These are phyloP conservation scores for Colletotrichum sp. DNA, from an alignment of 2,329 filamentous ascomycete species.

Conservation along the genomic window DNA sequence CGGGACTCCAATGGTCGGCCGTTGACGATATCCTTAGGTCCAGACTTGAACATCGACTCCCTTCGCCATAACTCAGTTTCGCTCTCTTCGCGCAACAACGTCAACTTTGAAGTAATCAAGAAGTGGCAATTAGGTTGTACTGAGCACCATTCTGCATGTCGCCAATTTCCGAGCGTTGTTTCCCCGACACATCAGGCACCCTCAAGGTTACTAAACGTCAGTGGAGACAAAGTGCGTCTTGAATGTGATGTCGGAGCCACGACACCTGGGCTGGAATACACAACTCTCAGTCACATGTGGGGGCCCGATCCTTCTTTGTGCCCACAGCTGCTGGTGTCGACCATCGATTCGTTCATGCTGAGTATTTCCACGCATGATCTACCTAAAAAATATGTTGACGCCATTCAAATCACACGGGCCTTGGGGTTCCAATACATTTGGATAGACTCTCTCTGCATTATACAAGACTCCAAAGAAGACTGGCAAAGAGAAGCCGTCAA, in stretches of 20 bases:
- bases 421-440: background rate
- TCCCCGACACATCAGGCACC: background rate
- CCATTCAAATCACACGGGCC: background rate
- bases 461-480: background rate
- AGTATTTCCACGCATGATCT: background rate
- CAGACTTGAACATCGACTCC: background rate
- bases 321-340: background rate
- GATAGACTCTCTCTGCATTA: background rate
- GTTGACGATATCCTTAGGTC: background rate
- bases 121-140: background rate
- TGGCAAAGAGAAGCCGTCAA: background rate
- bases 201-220: background rate
- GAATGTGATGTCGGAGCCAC: background rate
- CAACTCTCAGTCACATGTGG: background rate
- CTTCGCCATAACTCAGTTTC: background rate
- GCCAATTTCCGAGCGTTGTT: background rate
- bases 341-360: background rate
- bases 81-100: background rate
- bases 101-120: background rate
- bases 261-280: background rate
- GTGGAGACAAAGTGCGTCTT: background rate
- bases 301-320: background rate
- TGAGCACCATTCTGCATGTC: background rate
- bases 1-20: accelerated
- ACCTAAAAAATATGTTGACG: background rate